These are phyloP conservation scores for Eruca vesicaria DNA, from an alignment of 441 rosid genomes.

Conservation along the genomic window DNA sequence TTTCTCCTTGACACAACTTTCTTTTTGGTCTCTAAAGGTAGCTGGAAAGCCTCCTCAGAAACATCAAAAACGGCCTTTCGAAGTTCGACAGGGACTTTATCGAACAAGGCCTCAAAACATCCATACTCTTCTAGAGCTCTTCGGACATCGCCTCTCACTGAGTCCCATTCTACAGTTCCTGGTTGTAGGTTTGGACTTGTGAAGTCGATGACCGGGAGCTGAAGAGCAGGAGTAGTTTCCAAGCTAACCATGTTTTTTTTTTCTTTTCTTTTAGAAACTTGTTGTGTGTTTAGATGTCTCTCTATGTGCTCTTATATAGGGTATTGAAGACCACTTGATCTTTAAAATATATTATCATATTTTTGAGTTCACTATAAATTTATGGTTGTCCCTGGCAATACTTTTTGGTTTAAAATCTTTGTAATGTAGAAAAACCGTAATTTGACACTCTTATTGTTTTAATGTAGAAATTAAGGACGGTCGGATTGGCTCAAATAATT, in stretches of 20 bases:
- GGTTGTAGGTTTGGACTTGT: constrained; percentile 14
- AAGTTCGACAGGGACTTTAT: constrained; percentile 18
- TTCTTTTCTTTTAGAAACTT: neutral
- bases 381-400: constrained; percentile 1
- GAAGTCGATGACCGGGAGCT: constrained; percentile 33
- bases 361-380: neutral
- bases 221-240: constrained; percentile 17
- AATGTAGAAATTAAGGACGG: neutral
- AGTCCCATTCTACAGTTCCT: constrained; percentile 23
- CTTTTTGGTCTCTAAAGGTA: constrained; percentile 25
- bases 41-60: constrained; percentile 1
- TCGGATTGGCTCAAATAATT: neutral
- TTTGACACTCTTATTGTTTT: neutral
- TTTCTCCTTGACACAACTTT: constrained; percentile 24
- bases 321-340: neutral
- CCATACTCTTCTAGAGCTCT: constrained; percentile 28
- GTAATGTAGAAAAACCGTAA: neutral
- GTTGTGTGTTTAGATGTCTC: constrained; percentile 3
- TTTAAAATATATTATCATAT: neutral
- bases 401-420: neutral
- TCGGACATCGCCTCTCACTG: constrained; percentile 19
- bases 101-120: constrained; percentile 31
- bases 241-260: constrained; percentile 2
- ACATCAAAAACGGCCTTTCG: constrained; percentile 19
- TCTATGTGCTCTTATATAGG: constrained; percentile 21